A percentile compares a stretch with the other conserved stretches of the same genome.
Conservation (phyloP, 306 rosid genomes). For the Astragalus membranaceus region DNA sequence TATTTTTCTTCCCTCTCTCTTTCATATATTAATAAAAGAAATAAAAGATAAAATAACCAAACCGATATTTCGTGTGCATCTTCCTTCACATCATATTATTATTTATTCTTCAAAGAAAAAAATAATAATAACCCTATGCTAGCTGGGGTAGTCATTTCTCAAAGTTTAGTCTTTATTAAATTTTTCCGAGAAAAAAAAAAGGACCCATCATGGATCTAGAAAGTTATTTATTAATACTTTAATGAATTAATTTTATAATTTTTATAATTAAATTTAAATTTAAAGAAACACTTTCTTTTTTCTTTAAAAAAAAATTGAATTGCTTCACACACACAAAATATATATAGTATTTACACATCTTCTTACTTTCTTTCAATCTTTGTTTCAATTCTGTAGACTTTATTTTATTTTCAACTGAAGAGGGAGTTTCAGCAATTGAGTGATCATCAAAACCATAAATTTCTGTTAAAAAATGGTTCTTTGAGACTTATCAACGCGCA, state of each 20-base stretch:
- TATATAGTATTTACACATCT: not conserved
- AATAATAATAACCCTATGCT: not conserved
- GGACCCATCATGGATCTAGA: slow-evolving; percentile 30
- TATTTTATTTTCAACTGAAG: not conserved
- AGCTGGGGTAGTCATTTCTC: slow-evolving; percentile 24
- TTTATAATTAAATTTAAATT: not conserved
- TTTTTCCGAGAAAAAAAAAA: not conserved
- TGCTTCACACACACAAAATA: not conserved
- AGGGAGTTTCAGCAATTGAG: slow-evolving; percentile 18
- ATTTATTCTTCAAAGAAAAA: not conserved
- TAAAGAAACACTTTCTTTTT: not conserved
- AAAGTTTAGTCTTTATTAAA: slow-evolving; percentile 24
- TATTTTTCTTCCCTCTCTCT: not conserved
- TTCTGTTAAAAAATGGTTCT: slow-evolving; percentile 31
- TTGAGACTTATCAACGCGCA: slow-evolving; percentile 25
- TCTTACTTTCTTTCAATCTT: not conserved
- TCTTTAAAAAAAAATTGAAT: not conserved
- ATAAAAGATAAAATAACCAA: slow-evolving; percentile 1
- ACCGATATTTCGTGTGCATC: slow-evolving; percentile 19
- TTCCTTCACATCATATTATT: not conserved
- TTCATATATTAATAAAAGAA: not conserved
- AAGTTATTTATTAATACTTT: slow-evolving; percentile 9
- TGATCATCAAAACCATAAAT: slow-evolving; percentile 8
- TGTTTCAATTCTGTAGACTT: not conserved
- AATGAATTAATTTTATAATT: not conserved